Percentiles rank a stretch among this genome's conserved stretches.
These are phyloP conservation scores for Thalassiosira pacifica DNA, from an alignment of 352 stramenopile species.

Conservation along the genomic window DNA sequence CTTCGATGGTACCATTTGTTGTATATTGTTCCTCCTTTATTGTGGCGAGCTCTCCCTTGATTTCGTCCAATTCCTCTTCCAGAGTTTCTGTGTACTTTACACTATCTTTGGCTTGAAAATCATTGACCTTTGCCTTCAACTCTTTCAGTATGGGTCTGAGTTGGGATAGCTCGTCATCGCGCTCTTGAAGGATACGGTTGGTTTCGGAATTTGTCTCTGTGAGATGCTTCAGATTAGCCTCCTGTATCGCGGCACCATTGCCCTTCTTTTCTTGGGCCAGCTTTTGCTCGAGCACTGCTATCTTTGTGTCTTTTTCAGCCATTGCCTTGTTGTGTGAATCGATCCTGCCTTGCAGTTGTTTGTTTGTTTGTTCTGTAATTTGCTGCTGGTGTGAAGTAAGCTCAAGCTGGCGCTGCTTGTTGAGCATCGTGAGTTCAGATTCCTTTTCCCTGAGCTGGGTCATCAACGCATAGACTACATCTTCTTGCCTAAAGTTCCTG, in stretches of 20 bases:
- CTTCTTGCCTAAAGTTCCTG: constrained; percentile 36
- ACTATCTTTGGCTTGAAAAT: constrained; percentile 23
- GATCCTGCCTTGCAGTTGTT: constrained; percentile 30
- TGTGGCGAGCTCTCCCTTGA: constrained; percentile 33
- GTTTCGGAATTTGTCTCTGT: constrained; percentile 31
- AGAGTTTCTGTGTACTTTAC: constrained; percentile 11
- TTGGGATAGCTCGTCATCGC: constrained; percentile 47
- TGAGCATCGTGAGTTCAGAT: constrained; percentile 38
- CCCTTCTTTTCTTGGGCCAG: constrained; percentile 15
- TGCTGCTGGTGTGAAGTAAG: constrained; percentile 28
- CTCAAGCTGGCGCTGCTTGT: constrained; percentile 27
- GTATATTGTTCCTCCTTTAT: constrained; percentile 17
- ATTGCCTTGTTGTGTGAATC: constrained; percentile 22
- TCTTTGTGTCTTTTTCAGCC: constrained; percentile 49
- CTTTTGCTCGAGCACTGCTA: constrained; percentile 38
- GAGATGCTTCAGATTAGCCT: constrained; percentile 41
- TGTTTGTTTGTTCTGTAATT: constrained; percentile 39
- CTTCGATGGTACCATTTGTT: constrained; percentile 31
- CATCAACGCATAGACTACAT: constrained; percentile 59
- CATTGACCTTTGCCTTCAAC: constrained; percentile 30
- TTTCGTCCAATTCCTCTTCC: constrained; percentile 19
- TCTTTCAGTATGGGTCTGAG: constrained; percentile 36
- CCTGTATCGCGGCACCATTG: neutral
- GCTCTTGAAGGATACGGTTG: constrained; percentile 37
- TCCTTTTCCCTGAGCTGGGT: constrained; percentile 59